These are phyloP conservation scores for Eucalyptus cloeziana DNA, from an alignment of 345 rosid genomes.

Conservation along the genomic window DNA sequence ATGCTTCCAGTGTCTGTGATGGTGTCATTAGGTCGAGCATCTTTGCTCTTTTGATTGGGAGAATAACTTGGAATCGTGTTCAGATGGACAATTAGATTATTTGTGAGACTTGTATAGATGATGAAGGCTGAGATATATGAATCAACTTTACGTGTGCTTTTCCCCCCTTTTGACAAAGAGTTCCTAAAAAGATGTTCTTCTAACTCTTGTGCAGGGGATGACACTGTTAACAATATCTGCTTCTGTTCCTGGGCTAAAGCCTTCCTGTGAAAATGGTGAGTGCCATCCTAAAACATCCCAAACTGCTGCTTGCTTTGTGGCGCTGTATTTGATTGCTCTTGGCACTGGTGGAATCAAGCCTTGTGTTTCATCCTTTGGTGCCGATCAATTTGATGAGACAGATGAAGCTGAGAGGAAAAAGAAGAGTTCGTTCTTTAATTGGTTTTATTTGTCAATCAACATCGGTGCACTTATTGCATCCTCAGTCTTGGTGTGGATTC, in stretches of 20 bases:
- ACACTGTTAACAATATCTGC: slow-evolving; percentile 72
- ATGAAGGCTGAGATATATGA: background rate
- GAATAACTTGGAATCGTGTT: background rate
- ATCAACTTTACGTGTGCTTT: background rate
- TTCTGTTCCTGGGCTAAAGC: slow-evolving; percentile 62
- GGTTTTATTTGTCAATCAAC: slow-evolving; percentile 93
- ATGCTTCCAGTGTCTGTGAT: background rate
- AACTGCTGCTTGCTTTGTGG: slow-evolving; percentile 43
- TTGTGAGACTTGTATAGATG: background rate
- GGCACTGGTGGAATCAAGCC: slow-evolving; percentile 98
- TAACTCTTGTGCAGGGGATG: slow-evolving; percentile 57
- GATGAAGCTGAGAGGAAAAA: slow-evolving; percentile 60
- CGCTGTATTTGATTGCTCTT: slow-evolving; percentile 81
- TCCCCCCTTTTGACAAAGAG: background rate
- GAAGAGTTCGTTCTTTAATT: slow-evolving; percentile 91
- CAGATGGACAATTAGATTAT: background rate
- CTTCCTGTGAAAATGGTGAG: slow-evolving; percentile 29
- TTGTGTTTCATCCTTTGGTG: slow-evolving; percentile 94
- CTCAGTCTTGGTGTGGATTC: slow-evolving; percentile 84
- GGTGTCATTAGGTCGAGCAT: background rate
- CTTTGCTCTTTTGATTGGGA: background rate
- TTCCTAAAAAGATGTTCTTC: background rate
- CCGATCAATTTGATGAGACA: slow-evolving; percentile 89
- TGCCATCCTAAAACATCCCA: slow-evolving; percentile 53
- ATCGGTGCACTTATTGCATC: slow-evolving; percentile 86